A percentile compares a stretch with the other conserved stretches of the same genome.
Evolutionary conservation across 2,329 filamentous ascomycete genomes (phyloP).

Genomic region (Scytalidium lignicola): DNA sequence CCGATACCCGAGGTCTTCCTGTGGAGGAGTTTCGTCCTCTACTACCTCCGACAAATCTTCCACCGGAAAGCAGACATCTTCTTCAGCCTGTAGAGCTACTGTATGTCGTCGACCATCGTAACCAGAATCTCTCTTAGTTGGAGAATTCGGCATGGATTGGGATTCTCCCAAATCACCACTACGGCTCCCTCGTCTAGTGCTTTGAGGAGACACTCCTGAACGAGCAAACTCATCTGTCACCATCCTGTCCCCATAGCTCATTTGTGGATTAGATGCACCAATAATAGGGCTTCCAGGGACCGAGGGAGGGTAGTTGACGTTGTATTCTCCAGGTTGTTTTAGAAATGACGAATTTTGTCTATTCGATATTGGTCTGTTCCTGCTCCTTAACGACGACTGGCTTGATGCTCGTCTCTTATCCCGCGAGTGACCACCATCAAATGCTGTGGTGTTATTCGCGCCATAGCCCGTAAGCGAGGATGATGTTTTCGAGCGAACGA

Average conservation of each 20-base stretch:
- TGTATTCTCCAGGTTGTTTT: slow-evolving; percentile 43
- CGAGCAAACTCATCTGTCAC: slow-evolving; percentile 57
- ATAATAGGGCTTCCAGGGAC: slow-evolving; percentile 57
- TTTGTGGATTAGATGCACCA: slow-evolving; percentile 42
- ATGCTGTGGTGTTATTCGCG: slow-evolving; percentile 34
- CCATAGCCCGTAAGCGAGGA: slow-evolving; percentile 14
- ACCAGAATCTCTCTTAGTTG: slow-evolving; percentile 14
- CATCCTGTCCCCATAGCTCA: slow-evolving; percentile 66
- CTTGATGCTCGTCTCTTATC: slow-evolving; percentile 20
- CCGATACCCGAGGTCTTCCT: slow-evolving; percentile 36
- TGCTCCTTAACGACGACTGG: slow-evolving; percentile 40
- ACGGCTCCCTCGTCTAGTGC: neutral
- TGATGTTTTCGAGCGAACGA: slow-evolving; percentile 30
- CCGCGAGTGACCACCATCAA: neutral
- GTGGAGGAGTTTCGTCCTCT: slow-evolving; percentile 62
- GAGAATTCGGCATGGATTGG: slow-evolving; percentile 9
- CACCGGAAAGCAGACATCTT: slow-evolving; percentile 89
- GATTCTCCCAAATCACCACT: slow-evolving; percentile 22
- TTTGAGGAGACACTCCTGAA: slow-evolving; percentile 9
- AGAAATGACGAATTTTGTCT: slow-evolving; percentile 16
- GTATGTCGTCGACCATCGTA: slow-evolving; percentile 46
- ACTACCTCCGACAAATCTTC: slow-evolving; percentile 74
- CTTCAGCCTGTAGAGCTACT: slow-evolving; percentile 62
- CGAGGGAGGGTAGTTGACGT: slow-evolving; percentile 66
- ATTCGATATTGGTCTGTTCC: slow-evolving; percentile 24